Conservation (phyloP, 495 filamentous ascomycete species). For the Penicillium manginii region DNA sequence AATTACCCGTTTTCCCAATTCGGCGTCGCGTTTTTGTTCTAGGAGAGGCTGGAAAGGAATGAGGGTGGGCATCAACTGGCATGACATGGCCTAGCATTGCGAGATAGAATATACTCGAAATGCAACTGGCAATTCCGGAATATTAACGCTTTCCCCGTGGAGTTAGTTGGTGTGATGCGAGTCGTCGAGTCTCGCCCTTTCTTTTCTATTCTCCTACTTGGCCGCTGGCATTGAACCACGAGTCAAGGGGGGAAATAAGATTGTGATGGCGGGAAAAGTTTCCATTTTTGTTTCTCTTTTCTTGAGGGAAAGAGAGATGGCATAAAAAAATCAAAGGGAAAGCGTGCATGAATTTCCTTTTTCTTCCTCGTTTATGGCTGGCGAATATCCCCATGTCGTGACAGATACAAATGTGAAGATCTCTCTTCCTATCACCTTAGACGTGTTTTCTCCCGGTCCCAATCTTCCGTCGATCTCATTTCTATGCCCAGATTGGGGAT, state of each 20-base stretch:
- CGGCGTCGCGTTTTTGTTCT: constrained; percentile 51
- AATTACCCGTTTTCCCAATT: constrained; percentile 37
- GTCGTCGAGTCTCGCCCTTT: constrained; percentile 33
- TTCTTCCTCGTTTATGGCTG: constrained; percentile 47
- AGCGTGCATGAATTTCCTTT: constrained; percentile 51
- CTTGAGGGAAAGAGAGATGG: constrained; percentile 24
- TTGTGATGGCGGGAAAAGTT: constrained; percentile 26
- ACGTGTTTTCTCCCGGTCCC: constrained; percentile 22
- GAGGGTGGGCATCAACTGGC: constrained; percentile 39
- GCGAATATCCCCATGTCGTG: constrained; percentile 50
- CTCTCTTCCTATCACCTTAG: constrained; percentile 33
- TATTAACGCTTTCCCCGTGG: constrained; percentile 44
- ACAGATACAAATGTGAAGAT: constrained; percentile 48
- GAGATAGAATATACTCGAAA: constrained; percentile 39
- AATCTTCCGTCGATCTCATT: constrained; percentile 5
- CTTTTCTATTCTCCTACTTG: constrained; percentile 30
- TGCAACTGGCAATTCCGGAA: constrained; percentile 46
- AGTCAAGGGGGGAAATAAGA: constrained; percentile 2
- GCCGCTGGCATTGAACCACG: constrained; percentile 1
- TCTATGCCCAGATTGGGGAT: neutral
- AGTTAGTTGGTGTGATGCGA: constrained; percentile 48
- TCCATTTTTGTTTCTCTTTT: constrained; percentile 25
- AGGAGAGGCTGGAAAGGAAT: constrained; percentile 48
- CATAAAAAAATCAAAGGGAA: constrained; percentile 41
- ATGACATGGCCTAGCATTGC: constrained; percentile 50